Evolutionary conservation across 164 flowering plant species (phyloP).

Genomic region (Vitis labrusca): DNA sequence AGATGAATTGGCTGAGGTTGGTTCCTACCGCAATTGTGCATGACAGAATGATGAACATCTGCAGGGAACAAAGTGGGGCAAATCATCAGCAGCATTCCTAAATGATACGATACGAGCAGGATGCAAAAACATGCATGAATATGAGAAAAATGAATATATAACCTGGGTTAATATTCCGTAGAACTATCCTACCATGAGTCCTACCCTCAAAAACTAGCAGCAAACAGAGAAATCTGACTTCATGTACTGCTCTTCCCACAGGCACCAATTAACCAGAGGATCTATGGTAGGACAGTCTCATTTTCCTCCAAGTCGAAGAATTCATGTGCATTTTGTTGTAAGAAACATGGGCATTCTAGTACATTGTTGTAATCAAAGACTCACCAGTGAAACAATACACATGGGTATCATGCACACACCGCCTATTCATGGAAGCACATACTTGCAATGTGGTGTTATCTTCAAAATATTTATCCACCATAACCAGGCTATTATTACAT

Average conservation of each 20-base stretch:
- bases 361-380: neutral
- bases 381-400: neutral
- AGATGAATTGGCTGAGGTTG: constrained; percentile 85
- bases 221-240: too few species aligned
- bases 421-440: neutral
- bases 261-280: too few species aligned
- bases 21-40: constrained; percentile 82
- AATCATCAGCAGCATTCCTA: neutral
- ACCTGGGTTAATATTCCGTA: neutral
- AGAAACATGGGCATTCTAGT: too few species aligned
- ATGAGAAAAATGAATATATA: neutral
- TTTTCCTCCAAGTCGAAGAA: too few species aligned
- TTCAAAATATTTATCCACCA: too few species aligned
- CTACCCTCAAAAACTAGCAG: neutral
- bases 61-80: constrained; percentile 21
- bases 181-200: neutral
- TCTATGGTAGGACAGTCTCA: too few species aligned
- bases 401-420: neutral
- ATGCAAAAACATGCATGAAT: neutral
- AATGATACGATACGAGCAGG: neutral
- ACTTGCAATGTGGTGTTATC: neutral
- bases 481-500: too few species aligned
- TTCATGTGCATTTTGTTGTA: too few species aligned
- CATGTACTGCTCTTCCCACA: too few species aligned
- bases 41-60: constrained; percentile 65